Base-by-base conservation (phyloP, 768 basidiomycete species). In the Austroboletus festivus region DNA sequence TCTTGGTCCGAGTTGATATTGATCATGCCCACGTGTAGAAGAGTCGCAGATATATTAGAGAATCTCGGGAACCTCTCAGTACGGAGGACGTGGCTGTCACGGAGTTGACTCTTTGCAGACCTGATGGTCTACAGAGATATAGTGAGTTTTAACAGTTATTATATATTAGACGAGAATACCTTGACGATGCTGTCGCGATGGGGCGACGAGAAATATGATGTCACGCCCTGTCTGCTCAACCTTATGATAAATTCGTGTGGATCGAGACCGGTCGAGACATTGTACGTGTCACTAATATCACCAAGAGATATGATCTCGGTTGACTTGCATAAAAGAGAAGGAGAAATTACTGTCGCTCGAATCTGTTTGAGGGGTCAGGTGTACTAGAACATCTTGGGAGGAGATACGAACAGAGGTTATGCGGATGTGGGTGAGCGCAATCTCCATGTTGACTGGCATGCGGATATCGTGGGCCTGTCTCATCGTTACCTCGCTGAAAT, bases 261-360 rank as follows among this genome's bases (percentile, higher is more conserved):
- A 44, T 92, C 88, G 15, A 82, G 78, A 7, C 87, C 86, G 15
- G 83, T 86, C 2, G 83, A 80, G 19, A 92, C 82, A 38, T 86
- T 87, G 67, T 91, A 88, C 1, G 90, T 80, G 56, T 96, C 93
- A 68, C 89, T 90, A 53, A 96, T 79, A 50, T 94, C 92, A 4
- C 78, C 69, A 21, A 93, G 68, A 6, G 81, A 77, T 46, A 94
- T 83, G 46, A 95, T 81, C 58, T 96, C 93, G 1, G 85, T 87
- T 3, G 87, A 82, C 68, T 82, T 82, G 68, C 88, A 87, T 10
- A 82, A 76, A 42, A 91, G 68, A 0, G 73, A 70, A 2, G 85
- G 79, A 4, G 84, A 86, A 38, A 93, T 79, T 8, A 80, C 73
- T 56, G 80, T 77, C n/a, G 89, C 80, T 60, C 85, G 87, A 54